Conservation (phyloP, 208 protist species). For the Wallacemonas sp. region DNA sequence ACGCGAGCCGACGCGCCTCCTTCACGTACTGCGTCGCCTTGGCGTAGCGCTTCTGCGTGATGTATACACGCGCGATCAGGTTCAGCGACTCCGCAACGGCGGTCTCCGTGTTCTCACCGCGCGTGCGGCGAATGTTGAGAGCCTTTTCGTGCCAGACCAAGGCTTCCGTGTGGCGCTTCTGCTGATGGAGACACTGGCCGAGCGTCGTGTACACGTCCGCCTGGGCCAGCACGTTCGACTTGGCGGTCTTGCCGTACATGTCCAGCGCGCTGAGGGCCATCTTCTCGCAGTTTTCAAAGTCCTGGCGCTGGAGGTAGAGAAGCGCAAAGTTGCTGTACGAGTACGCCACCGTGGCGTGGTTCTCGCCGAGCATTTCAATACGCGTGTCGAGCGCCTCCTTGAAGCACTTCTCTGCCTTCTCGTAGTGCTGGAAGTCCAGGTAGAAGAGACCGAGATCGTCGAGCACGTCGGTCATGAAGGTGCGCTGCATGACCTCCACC, state of each 20-base stretch:
- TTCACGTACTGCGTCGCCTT: conserved; percentile 58
- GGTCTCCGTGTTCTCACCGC: conserved; percentile 75
- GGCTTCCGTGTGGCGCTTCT: conserved; percentile 54
- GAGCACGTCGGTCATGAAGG: conserved; percentile 87
- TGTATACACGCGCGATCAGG: conserved; percentile 79
- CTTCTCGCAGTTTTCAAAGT: conserved; percentile 74
- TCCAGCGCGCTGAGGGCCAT: conserved; percentile 74
- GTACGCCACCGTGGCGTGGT: conserved; percentile 88
- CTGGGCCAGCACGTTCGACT: conserved; percentile 82
- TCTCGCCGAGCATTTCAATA: conserved; percentile 88
- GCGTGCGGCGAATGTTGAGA: conserved; percentile 83
- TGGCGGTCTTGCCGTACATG: conserved; percentile 88
- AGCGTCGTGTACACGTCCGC: conserved; percentile 86
- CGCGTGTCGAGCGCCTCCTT: conserved; percentile 86
- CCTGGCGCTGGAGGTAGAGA: conserved; percentile 75
- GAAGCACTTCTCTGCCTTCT: conserved; percentile 88
- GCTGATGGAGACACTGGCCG: conserved; percentile 74
- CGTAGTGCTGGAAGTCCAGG: conserved; percentile 87
- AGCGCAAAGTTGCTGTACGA: conserved; percentile 90
- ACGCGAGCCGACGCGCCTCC: conserved; percentile 80
- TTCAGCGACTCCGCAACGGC: conserved; percentile 87
- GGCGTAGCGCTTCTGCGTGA: conserved; percentile 69
- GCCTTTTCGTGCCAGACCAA: conserved; percentile 83
- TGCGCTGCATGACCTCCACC: conserved; percentile 79
- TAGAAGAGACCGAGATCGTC: conserved; percentile 91